A percentile compares a stretch with the other conserved stretches of the same genome.
phyloP scores from a whole-genome alignment of 768 basidiomycete genomes.

The Russula brevipes region DNA sequence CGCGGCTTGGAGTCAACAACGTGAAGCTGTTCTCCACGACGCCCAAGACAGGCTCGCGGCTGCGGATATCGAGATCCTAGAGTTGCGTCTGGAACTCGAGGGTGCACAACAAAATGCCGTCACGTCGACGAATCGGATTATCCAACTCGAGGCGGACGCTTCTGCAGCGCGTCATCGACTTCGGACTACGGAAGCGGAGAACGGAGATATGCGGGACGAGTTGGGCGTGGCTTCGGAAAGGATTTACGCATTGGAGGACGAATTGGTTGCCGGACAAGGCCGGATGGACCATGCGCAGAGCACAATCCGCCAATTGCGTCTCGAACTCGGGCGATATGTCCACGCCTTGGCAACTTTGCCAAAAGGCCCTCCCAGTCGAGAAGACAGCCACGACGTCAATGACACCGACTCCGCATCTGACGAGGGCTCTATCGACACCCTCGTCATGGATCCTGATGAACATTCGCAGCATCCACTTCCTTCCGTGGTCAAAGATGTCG shows the following conservation, averaged over 20 bases:
- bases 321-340: constrained; percentile 11
- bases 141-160: constrained; percentile 23
- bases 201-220: constrained; percentile 17
- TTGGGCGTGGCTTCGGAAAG: constrained; percentile 6
- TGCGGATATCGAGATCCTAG: constrained; percentile 21
- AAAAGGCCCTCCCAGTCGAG: neutral
- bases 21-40: constrained; percentile 12
- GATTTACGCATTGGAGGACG: constrained; percentile 18
- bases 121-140: constrained; percentile 24
- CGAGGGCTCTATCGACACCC: constrained; percentile 22
- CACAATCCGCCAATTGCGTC: constrained; percentile 12
- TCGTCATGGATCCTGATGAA: constrained; percentile 19
- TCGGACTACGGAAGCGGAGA: constrained; percentile 11
- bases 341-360: neutral
- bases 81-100: constrained; percentile 23
- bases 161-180: constrained; percentile 11
- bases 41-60: constrained; percentile 21
- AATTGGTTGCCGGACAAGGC: constrained; percentile 7
- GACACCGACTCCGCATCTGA: constrained; percentile 20
- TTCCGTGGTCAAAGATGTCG: constrained; percentile 3
- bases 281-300: constrained; percentile 12
- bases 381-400: constrained; percentile 4
- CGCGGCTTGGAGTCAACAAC: constrained; percentile 3
- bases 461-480: neutral
- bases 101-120: constrained; percentile 23